Evolutionary conservation across 2,329 filamentous ascomycete genomes (phyloP).

Genomic region (Colletotrichum sublineola): DNA sequence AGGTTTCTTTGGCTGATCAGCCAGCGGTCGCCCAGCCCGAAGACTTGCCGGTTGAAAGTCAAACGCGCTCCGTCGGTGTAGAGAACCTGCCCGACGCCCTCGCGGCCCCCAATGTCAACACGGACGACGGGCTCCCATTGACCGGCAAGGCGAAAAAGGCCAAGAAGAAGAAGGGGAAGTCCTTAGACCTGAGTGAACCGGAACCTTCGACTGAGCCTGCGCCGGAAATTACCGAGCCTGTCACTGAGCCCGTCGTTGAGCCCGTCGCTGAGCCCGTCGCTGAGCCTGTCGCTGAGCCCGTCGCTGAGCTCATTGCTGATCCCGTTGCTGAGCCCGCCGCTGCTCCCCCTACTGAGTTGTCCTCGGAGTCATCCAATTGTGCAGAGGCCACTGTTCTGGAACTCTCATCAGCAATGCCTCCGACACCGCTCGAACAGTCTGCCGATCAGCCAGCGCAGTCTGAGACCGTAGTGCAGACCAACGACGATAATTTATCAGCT

Average conservation of each 20-base stretch:
- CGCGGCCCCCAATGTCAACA: conserved; percentile 22
- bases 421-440: not conserved
- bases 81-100: conserved; percentile 43
- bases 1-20: not conserved
- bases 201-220: conserved; percentile 41
- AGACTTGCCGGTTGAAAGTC: not conserved
- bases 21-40: not conserved
- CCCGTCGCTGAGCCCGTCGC: not conserved
- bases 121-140: conserved; percentile 40
- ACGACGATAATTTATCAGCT: not conserved
- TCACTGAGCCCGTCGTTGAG: conserved; percentile 16
- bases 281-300: too few relatives aligned
- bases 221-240: conserved; percentile 38
- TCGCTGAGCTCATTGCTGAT: too few relatives aligned
- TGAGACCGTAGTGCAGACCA: not conserved
- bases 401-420: not conserved
- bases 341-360: not conserved
- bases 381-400: not conserved
- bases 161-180: conserved; percentile 35
- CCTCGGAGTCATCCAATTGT: not conserved
- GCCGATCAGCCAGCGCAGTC: not conserved
- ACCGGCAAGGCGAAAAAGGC: conserved; percentile 35
- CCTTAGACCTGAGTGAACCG: conserved; percentile 31
- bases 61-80: conserved; percentile 10
- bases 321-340: not conserved